These are phyloP conservation scores for Saccharomycopsis capsularis DNA, from an alignment of 805 yeast species.

Conservation along the genomic window DNA sequence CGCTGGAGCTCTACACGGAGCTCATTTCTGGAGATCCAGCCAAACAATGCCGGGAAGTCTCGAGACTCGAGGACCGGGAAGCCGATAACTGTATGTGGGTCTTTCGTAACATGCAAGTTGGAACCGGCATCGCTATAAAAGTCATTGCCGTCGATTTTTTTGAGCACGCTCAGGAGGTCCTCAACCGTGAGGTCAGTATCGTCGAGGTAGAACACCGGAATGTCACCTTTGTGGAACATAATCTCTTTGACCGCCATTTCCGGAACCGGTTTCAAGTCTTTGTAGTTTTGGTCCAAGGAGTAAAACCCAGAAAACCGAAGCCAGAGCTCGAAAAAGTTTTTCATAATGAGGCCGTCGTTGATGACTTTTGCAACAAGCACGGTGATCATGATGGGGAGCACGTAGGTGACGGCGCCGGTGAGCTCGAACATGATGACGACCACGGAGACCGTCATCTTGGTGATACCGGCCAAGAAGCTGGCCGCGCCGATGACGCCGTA, in stretches of 20 bases:
- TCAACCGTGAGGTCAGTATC: conserved; percentile 22
- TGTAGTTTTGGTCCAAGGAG: conserved; percentile 25
- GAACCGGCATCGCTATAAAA: background rate
- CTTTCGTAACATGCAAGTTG: too few species aligned
- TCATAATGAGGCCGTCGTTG: conserved; percentile 53
- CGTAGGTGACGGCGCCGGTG: conserved; percentile 80
- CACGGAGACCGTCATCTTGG: conserved; percentile 71
- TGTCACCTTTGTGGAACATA: conserved; percentile 33
- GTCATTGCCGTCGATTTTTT: background rate
- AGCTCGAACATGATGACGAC: conserved; percentile 78
- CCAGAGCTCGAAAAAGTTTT: conserved; percentile 63
- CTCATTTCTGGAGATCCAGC: conserved; percentile 37
- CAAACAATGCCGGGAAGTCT: conserved; percentile 32
- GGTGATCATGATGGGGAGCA: conserved; percentile 78
- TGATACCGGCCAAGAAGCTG: conserved; percentile 70
- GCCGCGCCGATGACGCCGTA: conserved; percentile 89
- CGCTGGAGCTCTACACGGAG: conserved; percentile 28
- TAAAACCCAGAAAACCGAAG: conserved; percentile 30
- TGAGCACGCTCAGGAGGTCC: background rate
- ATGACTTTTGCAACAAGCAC: conserved; percentile 69
- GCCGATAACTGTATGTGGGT: conserved; percentile 7
- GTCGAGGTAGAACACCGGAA: conserved; percentile 31
- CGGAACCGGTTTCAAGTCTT: conserved; percentile 38
- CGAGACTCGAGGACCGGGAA: conserved; percentile 38
- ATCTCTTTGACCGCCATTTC: conserved; percentile 30